Conservation (phyloP, 2,329 filamentous ascomycete genomes). For the Aspergillus cejpii region DNA sequence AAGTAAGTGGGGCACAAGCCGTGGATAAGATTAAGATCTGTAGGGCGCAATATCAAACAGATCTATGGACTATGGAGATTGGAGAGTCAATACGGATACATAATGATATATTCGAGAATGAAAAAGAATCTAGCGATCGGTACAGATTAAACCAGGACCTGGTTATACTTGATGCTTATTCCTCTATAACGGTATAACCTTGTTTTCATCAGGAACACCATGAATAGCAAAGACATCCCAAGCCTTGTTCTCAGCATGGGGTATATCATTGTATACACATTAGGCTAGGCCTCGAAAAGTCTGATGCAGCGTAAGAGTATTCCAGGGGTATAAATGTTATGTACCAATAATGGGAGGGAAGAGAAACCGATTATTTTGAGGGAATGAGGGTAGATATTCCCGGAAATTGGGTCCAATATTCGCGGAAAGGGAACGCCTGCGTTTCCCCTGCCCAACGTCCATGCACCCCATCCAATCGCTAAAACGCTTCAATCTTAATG, state of each 20-base stretch:
- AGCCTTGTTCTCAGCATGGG: background rate
- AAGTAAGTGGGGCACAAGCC: background rate
- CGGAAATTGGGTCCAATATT: conserved; percentile 17
- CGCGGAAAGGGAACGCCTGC: conserved; percentile 19
- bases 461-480: conserved; percentile 18
- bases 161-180: too few relatives aligned
- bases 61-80: background rate
- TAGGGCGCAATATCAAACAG: background rate
- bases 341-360: background rate
- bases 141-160: too few relatives aligned
- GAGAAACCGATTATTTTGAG: background rate
- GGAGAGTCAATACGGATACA: too few relatives aligned
- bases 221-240: background rate
- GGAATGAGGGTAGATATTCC: conserved; percentile 7
- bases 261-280: background rate
- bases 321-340: background rate
- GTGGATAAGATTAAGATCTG: too few relatives aligned
- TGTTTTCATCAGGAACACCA: too few relatives aligned
- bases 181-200: too few relatives aligned
- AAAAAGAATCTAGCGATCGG: too few relatives aligned
- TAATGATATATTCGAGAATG: too few relatives aligned
- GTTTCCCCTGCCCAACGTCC: conserved; percentile 10
- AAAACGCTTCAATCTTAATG: conserved; percentile 18
- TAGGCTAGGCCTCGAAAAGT: background rate
- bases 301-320: background rate